Evolutionary conservation across 805 yeast species (phyloP), one percentile per base, ranked within the genome.

Genomic region (Alloascoidea africana): DNA sequence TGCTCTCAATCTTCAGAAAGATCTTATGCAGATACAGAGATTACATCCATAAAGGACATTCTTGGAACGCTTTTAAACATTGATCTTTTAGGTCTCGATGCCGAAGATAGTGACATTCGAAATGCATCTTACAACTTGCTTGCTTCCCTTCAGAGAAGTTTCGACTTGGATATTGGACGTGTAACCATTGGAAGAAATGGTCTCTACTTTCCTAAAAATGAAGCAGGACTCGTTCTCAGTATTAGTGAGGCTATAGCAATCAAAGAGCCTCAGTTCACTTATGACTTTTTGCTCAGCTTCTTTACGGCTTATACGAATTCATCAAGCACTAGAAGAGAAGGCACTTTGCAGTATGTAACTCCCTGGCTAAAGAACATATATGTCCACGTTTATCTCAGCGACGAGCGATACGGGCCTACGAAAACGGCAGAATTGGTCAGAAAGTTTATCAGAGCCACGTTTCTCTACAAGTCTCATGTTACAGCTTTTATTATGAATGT

Each of bases 311-410:
- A 65, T 41, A 30, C 17, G 54, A 5, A 56, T 59, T 36, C 59
- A 70, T 38, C 63, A 70, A 70, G 63, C 40, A 58, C 49, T 50
- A 62, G 48, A 33, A 43, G 47, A 13, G 40, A 40, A 17, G 56
- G 66, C 39, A 65, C 73, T 1, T 62, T 63, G 14, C 44, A 67
- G 72, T 14, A 73, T 68, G 32, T 50, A 77, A 42, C 71, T 68
- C 87, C 91, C 2, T 85, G 94, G 94, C 63, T 80, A 13, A 67
- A 67, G 16, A 79, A 83, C 46, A 61, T 83, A 16, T 71, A 73
- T 50, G 61, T 63, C 11, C 54, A 72, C 44, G 76, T 82, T 4
- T 77, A 63, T 47, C 19, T 41, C 27, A 62, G 60, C n/a, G 73
- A 69, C 45, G 73, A 70, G 17, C 68, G 65, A 18, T 61, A 59